These are phyloP conservation scores for Bauhinia variegata DNA, from an alignment of 306 rosid genomes.

Conservation along the genomic window DNA sequence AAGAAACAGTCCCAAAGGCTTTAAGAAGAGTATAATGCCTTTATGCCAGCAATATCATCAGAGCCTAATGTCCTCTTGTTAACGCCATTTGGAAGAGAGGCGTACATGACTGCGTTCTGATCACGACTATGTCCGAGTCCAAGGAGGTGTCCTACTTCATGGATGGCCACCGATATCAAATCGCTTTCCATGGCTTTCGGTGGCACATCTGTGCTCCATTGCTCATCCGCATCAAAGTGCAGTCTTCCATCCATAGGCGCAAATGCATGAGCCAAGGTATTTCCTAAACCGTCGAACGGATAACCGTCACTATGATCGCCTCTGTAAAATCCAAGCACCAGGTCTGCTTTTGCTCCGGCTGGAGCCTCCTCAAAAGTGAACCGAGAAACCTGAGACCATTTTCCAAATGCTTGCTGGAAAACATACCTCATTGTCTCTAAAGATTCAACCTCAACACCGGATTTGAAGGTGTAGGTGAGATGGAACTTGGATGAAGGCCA, in stretches of 20 bases:
- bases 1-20: no score
- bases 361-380: not conserved
- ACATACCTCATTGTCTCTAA: not conserved
- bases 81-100: not conserved
- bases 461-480: conserved; percentile 5
- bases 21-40: no score
- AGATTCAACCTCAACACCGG: not conserved
- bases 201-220: conserved; percentile 11
- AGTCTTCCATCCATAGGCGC: not conserved
- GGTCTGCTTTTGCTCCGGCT: not conserved
- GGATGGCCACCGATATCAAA: conserved; percentile 14
- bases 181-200: not conserved
- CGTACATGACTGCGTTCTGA: conserved; percentile 12
- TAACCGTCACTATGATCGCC: conserved; percentile 10
- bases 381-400: not conserved
- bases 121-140: conserved; percentile 31
- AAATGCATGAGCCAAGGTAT: not conserved
- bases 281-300: not conserved
- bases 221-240: conserved; percentile 18
- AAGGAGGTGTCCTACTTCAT: conserved; percentile 41
- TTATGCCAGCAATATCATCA: no score
- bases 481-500: conserved; percentile 23
- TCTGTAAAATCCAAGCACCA: not conserved
- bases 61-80: not conserved
- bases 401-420: not conserved